Evolutionary conservation across 176 grass and related monocot genomes (phyloP), one percentile per base, ranked within the genome.

Genomic region (Oryza longistaminata): DNA sequence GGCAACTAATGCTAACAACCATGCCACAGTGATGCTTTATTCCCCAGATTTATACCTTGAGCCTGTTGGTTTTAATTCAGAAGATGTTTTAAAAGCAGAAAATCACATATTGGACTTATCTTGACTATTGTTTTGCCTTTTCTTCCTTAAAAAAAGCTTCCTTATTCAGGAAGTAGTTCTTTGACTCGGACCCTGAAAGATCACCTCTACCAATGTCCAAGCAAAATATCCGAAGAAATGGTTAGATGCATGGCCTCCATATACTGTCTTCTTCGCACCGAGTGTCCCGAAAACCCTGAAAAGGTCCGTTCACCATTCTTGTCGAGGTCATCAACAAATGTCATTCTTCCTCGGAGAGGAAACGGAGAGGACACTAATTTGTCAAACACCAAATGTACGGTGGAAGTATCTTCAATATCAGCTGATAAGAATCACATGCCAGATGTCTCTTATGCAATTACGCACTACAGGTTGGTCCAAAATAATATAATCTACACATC

Each of bases 161-260:
- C 93, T 85, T 80, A 81, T 87, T 88, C 83, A 58, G 81, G 78
- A 84, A 89, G 86, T 75, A 88, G 79, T 83, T 88, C 85, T 74
- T 84, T 92, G 61, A 78, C 90, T 55, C 88, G 88, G 25, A 99
- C 93, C 24, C 82, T 99, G 84, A 99, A 96, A 91, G 93, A 99
- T 40, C 91, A 99, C 82, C 86, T 99, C 24, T 89, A 92, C 34
- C 93, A 96, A 85, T 96, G 96, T 61, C 96, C 96, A 60, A 96
- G 92, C 77, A 99, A 95, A 86, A 99, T 99, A 85, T 99, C 96
- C 34, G 96, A 99, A 91, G 96, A 99, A 87, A 94, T 99, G 96
- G 86, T 99, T 55, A 90, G 88, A 83, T 99, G 96, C 81, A 94
- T 99, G 96, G 86, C 96, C 39, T 90, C 90, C 17, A 86, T 96